Evolutionary conservation across 305 asterid species (phyloP), one percentile per base, ranked within the genome.

Genomic region (Solanum hybrid): DNA sequence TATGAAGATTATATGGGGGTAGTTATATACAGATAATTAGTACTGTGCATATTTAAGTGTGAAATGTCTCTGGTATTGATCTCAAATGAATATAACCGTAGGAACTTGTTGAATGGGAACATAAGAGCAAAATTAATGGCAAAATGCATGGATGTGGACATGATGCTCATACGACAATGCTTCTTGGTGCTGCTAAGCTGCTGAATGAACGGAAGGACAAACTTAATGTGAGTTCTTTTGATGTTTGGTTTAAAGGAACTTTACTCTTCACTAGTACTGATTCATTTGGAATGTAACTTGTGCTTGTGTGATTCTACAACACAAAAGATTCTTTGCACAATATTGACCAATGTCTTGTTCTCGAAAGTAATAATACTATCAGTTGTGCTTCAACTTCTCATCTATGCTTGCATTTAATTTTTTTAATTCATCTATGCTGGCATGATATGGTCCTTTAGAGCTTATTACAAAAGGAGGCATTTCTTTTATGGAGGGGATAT

Each of bases 121-220:
- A 96, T 89, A 96, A 93, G 95, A 95, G 98, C 91, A 96, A 95
- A 94, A 91, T 94, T 87, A 92, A 94, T 14, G 99, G 99, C 32
- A 90, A 92, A 91, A 95, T 96, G 99, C 99, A 96, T 89, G 99
- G 95, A 86, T 96, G 99, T 91, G 99, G 98, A 75, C 99, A 96
- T 51, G 99, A 95, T 93, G 99, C 97, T 78, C 99, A 96, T 89
- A 95, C 98, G 22, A 89, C 96, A 1, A 96, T 96, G 99, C 93
- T 94, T 73, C 98, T 96, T 90, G 99, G 99, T 73, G 99, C 98
- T 90, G 98, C 99, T 89, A 96, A 95, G 93, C 88, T 95, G 87
- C 96, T 96, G 82, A 90, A 95, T 84, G 89, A 93, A 85, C 92
- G 98, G 80, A 95, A 93, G 92, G 93, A 93, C 89, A 89, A 90